Percentiles rank a stretch among this genome's conserved stretches.
phyloP scores from a whole-genome alignment of 2,329 filamentous ascomycete species.

The Cordyceps militaris region DNA sequence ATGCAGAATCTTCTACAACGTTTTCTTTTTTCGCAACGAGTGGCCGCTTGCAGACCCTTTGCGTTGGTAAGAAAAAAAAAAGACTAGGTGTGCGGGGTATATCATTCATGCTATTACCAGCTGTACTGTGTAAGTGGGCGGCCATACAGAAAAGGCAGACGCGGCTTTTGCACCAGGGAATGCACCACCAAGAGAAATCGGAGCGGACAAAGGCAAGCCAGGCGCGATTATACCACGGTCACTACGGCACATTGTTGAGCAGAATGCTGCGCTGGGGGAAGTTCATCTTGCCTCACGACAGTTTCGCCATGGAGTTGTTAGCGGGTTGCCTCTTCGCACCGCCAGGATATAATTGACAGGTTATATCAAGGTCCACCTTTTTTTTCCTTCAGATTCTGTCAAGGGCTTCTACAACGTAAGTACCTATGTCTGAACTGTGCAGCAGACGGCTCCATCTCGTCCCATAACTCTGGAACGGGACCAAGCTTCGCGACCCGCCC shows the following conservation, averaged over 20 bases:
- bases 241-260: not conserved
- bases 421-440: not conserved
- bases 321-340: not conserved
- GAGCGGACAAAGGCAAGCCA: not conserved
- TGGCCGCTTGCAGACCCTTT: no score
- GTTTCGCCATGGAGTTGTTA: not conserved
- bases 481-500: not conserved
- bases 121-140: no score
- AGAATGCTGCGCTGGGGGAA: not conserved
- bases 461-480: conserved; percentile 11
- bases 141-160: no score
- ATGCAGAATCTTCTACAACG: not conserved
- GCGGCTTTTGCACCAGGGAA: no score
- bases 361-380: not conserved
- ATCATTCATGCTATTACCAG: no score
- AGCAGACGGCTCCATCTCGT: not conserved
- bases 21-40: no score
- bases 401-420: not conserved
- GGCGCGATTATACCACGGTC: not conserved
- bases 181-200: no score
- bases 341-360: no score
- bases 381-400: not conserved
- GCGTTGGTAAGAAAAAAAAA: no score
- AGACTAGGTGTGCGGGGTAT: no score
- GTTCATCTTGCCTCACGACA: not conserved